These are phyloP conservation scores for Thalassiosira mediterranea DNA, from an alignment of 352 stramenopile genomes.

Conservation along the genomic window DNA sequence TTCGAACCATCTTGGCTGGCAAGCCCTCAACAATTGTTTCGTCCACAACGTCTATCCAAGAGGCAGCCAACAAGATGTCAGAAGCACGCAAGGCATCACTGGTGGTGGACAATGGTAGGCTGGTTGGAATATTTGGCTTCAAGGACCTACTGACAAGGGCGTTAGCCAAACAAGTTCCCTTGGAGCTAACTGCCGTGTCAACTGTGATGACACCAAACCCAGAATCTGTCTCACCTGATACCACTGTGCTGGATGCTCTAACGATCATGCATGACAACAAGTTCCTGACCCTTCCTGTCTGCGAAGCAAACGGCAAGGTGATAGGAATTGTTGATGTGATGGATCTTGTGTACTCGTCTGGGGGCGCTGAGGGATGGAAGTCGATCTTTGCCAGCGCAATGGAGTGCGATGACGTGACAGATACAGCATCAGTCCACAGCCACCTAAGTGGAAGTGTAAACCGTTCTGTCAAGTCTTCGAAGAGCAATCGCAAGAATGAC, in stretches of 20 bases:
- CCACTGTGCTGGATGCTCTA: constrained; percentile 94
- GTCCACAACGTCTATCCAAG: constrained; percentile 90
- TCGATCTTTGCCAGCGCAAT: constrained; percentile 80
- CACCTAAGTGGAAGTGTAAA: constrained; percentile 22
- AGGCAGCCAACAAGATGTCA: constrained; percentile 93
- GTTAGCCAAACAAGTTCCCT: constrained; percentile 91
- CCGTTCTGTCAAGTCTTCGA: constrained; percentile 13
- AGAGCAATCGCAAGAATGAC: constrained; percentile 31
- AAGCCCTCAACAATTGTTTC: constrained; percentile 78
- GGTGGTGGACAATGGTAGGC: constrained; percentile 91
- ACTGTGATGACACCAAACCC: constrained; percentile 97
- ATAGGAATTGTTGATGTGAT: constrained; percentile 96
- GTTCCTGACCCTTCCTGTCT: constrained; percentile 96
- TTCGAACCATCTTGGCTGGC: constrained; percentile 78
- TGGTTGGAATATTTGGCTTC: constrained; percentile 94
- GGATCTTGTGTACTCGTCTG: constrained; percentile 90
- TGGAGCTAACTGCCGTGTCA: constrained; percentile 92
- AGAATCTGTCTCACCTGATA: constrained; percentile 92
- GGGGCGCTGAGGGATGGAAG: constrained; percentile 77
- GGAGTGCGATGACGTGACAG: constrained; percentile 63
- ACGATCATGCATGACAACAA: constrained; percentile 99
- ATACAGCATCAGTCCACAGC: constrained; percentile 51
- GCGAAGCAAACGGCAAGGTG: constrained; percentile 88
- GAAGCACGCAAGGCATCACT: constrained; percentile 92
- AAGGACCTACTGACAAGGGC: constrained; percentile 96